Conservation (phyloP, 345 rosid species). For the Brassica nigra region DNA sequence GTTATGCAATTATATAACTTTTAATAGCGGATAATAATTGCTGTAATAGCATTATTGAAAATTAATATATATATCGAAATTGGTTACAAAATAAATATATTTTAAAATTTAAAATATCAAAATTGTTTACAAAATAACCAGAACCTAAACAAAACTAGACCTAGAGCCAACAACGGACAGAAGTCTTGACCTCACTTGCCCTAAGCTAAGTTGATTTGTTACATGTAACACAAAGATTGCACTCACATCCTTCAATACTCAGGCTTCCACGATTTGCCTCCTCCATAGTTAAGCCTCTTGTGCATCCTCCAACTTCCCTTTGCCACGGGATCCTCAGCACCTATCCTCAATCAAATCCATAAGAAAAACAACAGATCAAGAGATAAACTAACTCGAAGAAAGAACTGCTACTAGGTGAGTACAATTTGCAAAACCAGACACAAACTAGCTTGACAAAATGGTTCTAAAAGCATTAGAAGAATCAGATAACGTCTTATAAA, state of each 20-base stretch:
- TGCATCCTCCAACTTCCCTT: too few species aligned
- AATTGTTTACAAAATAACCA: neutral
- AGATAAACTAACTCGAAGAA: neutral
- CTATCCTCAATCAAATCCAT: neutral
- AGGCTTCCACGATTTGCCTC: slow-evolving; percentile 70
- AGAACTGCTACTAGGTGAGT: neutral
- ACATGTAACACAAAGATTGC: slow-evolving; percentile 80
- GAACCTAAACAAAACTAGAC: neutral
- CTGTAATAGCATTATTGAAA: too few species aligned
- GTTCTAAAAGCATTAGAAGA: neutral
- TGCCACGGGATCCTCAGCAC: neutral
- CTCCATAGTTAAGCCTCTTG: slow-evolving; percentile 32
- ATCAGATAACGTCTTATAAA: neutral
- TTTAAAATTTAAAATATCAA: neutral
- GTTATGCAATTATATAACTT: too few species aligned
- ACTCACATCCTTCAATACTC: slow-evolving; percentile 62
- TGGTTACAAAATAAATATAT: too few species aligned
- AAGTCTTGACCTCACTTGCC: slow-evolving; percentile 54
- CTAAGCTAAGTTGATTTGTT: slow-evolving; percentile 40
- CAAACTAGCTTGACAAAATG: neutral
- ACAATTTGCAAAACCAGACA: neutral
- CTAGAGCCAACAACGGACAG: slow-evolving; percentile 58
- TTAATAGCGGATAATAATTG: too few species aligned
- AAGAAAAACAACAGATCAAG: neutral
- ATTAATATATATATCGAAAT: too few species aligned